Conservation (phyloP, 129 eudicot genomes). For the Saposhnikovia divaricata region DNA sequence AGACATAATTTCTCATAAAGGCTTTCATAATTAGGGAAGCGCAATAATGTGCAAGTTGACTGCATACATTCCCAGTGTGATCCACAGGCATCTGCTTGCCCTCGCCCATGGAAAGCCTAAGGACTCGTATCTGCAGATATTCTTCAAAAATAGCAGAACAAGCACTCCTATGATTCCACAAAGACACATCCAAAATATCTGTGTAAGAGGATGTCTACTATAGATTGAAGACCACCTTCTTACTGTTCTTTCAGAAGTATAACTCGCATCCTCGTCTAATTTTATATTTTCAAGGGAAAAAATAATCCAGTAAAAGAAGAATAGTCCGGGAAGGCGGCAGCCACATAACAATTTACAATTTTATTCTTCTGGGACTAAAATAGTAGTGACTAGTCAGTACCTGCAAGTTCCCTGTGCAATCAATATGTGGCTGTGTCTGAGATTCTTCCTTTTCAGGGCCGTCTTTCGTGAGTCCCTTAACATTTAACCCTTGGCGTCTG, state of each 20-base stretch:
- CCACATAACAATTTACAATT: neutral
- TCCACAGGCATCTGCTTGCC: neutral
- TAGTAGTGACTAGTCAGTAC: constrained; percentile 22
- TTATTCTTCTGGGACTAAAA: neutral
- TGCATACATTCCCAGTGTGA: neutral
- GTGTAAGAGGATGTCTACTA: neutral
- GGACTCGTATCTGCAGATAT: neutral
- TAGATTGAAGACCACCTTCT: neutral
- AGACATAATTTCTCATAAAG: neutral
- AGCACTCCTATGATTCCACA: neutral
- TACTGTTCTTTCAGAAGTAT: neutral
- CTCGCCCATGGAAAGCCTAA: neutral
- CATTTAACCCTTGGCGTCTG: constrained; percentile 77
- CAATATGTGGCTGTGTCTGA: constrained; percentile 50
- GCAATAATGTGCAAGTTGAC: neutral
- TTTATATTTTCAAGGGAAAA: neutral
- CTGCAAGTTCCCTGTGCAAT: constrained; percentile 91
- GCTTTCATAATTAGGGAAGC: neutral
- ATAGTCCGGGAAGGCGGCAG: neutral
- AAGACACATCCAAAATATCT: neutral
- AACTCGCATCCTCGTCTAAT: neutral
- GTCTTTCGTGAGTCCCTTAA: constrained; percentile 74
- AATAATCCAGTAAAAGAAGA: neutral
- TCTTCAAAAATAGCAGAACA: neutral
- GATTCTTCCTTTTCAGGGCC: constrained; percentile 68